Conservation (phyloP, 2,329 filamentous ascomycete species). For the Calonectria montana region DNA sequence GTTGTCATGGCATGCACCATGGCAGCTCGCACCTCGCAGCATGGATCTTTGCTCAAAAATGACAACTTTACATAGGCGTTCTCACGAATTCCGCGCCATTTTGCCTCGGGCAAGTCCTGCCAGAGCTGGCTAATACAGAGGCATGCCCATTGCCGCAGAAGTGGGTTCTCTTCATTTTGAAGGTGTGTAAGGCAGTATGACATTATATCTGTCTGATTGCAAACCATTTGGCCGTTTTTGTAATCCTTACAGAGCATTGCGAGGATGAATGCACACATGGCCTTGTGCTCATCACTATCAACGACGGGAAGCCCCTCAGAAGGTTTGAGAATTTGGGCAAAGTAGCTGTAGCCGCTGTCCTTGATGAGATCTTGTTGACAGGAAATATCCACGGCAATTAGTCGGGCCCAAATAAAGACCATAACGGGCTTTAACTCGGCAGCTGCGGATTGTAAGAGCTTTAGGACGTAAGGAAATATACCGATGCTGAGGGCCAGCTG, state of each 20-base stretch:
- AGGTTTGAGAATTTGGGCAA: slow-evolving; percentile 91
- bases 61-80: slow-evolving; percentile 86
- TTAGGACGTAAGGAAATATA: slow-evolving; percentile 99
- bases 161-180: slow-evolving; percentile 84
- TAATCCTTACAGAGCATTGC: slow-evolving; percentile 98
- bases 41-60: slow-evolving; percentile 83
- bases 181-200: slow-evolving; percentile 87
- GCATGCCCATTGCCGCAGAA: slow-evolving; percentile 95
- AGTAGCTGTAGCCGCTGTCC: slow-evolving; percentile 97
- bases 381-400: slow-evolving; percentile 92
- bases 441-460: slow-evolving; percentile 93
- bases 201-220: slow-evolving; percentile 90
- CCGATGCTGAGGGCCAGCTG: slow-evolving; percentile 97
- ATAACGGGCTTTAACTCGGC: slow-evolving; percentile 96
- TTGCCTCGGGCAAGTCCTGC: slow-evolving; percentile 90
- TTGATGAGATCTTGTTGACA: slow-evolving; percentile 96
- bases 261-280: slow-evolving; percentile 98
- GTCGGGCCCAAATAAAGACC: slow-evolving; percentile 99
- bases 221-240: slow-evolving; percentile 90
- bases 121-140: slow-evolving; percentile 95
- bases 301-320: slow-evolving; percentile 84
- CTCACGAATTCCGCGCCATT: slow-evolving; percentile 94
- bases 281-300: slow-evolving; percentile 93
- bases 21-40: slow-evolving; percentile 91
- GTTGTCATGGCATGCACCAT: slow-evolving; percentile 95